These are phyloP conservation scores for Aphanocladium album DNA, from an alignment of 2,329 filamentous ascomycete species.

Conservation along the genomic window DNA sequence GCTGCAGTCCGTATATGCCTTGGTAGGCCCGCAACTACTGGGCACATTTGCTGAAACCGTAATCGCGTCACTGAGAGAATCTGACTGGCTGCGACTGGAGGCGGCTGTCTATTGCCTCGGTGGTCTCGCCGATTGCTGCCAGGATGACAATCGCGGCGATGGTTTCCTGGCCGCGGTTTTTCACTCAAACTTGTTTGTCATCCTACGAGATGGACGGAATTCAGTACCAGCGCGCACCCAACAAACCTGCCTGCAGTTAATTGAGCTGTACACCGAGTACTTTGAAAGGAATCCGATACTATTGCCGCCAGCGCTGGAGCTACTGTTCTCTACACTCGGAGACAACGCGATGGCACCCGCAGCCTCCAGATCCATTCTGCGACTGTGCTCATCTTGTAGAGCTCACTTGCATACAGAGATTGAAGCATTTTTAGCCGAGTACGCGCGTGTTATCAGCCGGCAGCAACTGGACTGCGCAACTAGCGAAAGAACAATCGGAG, in stretches of 20 bases:
- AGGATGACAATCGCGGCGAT: conserved; percentile 54
- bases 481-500: conserved; percentile 69
- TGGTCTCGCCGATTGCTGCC: conserved; percentile 60
- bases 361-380: conserved; percentile 69
- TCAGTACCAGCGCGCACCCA: conserved; percentile 57
- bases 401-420: conserved; percentile 62
- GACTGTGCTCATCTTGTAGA: conserved; percentile 71
- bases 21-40: conserved; percentile 53
- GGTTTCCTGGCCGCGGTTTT: conserved; percentile 58
- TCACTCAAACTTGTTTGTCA: conserved; percentile 49
- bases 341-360: conserved; percentile 58
- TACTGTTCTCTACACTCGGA: conserved; percentile 66
- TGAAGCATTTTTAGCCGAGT: conserved; percentile 65
- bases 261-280: conserved; percentile 70
- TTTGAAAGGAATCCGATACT: conserved; percentile 65
- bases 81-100: conserved; percentile 56
- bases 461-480: conserved; percentile 57
- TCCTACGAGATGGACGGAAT: conserved; percentile 45
- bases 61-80: conserved; percentile 42
- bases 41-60: conserved; percentile 53
- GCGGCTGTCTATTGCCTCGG: conserved; percentile 59
- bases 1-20: conserved; percentile 63
- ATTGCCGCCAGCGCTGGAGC: conserved; percentile 65
- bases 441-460: conserved; percentile 55
- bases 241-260: conserved; percentile 63